Evolutionary conservation across 2,329 filamentous ascomycete genomes (phyloP).

Genomic region (Colletotrichum orbiculare): DNA sequence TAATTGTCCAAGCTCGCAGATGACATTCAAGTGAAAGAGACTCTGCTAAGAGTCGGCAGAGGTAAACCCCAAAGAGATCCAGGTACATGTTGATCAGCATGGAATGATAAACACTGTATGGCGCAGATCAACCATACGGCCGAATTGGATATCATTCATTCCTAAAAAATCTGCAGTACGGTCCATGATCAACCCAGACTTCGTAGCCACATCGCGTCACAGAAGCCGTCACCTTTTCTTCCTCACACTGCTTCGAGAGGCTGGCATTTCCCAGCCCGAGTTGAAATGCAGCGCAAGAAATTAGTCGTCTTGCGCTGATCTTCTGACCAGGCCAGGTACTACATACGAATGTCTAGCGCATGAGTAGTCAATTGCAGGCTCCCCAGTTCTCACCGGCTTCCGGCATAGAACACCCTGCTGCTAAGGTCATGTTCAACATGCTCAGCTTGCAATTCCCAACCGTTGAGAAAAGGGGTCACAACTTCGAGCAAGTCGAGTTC

Average conservation of each 20-base stretch:
- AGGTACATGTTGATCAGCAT: no score
- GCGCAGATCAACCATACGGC: no score
- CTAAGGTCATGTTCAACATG: not conserved
- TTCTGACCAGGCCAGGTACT: not conserved
- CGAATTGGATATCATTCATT: no score
- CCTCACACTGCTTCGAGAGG: not conserved
- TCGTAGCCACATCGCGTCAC: not conserved
- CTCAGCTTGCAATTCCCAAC: not conserved
- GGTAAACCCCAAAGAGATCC: no score
- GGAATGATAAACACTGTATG: no score
- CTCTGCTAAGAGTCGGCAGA: no score
- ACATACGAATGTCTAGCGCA: no score
- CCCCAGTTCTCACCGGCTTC: not conserved
- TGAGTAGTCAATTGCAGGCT: no score
- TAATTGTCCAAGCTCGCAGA: no score
- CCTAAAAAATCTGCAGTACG: not conserved
- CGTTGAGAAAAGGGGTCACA: not conserved
- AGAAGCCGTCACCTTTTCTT: not conserved
- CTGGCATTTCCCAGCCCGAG: not conserved
- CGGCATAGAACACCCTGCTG: not conserved
- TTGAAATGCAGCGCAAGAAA: not conserved
- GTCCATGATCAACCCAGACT: not conserved
- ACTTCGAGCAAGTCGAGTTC: slow-evolving; percentile 2
- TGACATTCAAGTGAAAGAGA: no score
- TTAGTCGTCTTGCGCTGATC: not conserved